phyloP scores from a whole-genome alignment of 1,139 yeast species.

The Magnusiomyces suaveolens region DNA sequence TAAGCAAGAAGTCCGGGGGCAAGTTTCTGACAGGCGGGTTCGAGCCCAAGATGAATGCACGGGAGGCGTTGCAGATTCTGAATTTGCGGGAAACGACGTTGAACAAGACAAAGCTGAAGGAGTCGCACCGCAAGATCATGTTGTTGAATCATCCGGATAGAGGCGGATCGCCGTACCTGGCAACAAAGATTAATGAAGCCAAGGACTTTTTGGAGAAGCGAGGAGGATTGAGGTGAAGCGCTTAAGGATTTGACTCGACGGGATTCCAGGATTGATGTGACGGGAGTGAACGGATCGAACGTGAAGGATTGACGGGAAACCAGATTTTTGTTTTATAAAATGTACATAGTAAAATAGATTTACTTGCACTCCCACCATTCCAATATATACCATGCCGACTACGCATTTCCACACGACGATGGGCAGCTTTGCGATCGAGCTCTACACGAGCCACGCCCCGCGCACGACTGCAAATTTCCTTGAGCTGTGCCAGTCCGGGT shows the following conservation, averaged over 20 bases:
- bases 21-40: slow-evolving; percentile 78
- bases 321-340: neutral
- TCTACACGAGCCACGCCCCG: slow-evolving; percentile 29
- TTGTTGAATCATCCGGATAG: slow-evolving; percentile 94
- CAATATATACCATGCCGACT: no score
- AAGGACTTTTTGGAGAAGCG: slow-evolving; percentile 86
- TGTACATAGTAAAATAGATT: no score
- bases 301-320: no score
- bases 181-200: slow-evolving; percentile 95
- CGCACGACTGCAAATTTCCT: slow-evolving; percentile 26
- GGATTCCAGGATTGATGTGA: no score
- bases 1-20: slow-evolving; percentile 48
- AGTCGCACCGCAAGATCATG: slow-evolving; percentile 88
- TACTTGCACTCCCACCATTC: no score
- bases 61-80: slow-evolving; percentile 82
- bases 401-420: slow-evolving; percentile 18
- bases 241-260: neutral
- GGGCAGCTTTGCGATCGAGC: slow-evolving; percentile 26
- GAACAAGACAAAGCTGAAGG: slow-evolving; percentile 71
- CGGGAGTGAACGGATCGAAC: no score
- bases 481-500: slow-evolving; percentile 25
- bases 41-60: slow-evolving; percentile 79
- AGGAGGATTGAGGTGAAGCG: slow-evolving; percentile 43
- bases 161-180: slow-evolving; percentile 91
- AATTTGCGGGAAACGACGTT: slow-evolving; percentile 73